Evolutionary conservation across 805 yeast species (phyloP), one percentile per base, ranked within the genome.

Genomic region (Diddensiella caesifluorescens): DNA sequence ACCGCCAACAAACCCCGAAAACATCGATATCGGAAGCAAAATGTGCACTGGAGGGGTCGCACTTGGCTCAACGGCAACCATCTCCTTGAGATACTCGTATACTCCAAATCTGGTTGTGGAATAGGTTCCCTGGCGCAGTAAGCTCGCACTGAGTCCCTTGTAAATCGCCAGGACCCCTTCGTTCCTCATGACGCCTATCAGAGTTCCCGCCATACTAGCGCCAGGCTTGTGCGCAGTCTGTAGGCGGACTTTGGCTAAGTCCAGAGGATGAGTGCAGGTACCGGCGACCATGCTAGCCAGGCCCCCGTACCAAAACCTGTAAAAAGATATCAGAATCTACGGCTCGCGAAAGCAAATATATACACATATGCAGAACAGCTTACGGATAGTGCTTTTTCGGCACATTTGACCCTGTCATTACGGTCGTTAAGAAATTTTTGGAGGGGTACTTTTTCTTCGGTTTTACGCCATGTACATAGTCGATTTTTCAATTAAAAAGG

Each of bases 1-100:
- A 6, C 95, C 95, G 47, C 95, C 95, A 44, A 78, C 62, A 21
- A 81, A 83, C 40, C 95, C 95, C 9, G 89, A 77, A n/a, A 82
- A 49, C 92, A 86, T 84, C 3, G 95, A 84, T 63, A 80, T 71
- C 6, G 90, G 87, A 42, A 86, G 65, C 41, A 86, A 68, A 13
- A 75, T 70, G 4, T 70, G 56, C 42, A 85, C 77, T 4, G 79
- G 71, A 4, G 82, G 83, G 21, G 69, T 65, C 16, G 64, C 66
- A 5, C 61, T 50, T 22, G 73, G 69, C 10, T 61, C 61, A 2
- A 41, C 35, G 25, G 69, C 64, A 22, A 69, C 61, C 22, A 36
- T 13, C 34, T 80, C 86, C 54, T 86, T 86, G 54, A 85, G 66
- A 45, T 68, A 69, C 59, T 86, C 95, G 61, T 86, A 86, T n/a